Conservation (phyloP, 768 basidiomycete genomes). For the Podaxis rugospora region DNA sequence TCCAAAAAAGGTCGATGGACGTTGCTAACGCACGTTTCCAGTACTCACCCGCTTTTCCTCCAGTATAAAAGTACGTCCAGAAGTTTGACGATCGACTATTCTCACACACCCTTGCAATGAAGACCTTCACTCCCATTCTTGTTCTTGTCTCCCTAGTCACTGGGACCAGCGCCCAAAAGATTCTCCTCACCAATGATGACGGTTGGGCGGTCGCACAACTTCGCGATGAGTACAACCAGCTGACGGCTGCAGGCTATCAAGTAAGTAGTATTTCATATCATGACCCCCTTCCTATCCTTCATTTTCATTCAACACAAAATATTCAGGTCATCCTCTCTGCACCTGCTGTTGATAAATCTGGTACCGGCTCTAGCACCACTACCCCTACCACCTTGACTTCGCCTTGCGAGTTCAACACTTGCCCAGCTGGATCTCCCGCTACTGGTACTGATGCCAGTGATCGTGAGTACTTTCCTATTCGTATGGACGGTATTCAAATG, state of each 20-base stretch:
- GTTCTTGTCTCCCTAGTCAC: constrained; percentile 4
- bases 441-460: constrained; percentile 28
- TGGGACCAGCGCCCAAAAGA: constrained; percentile 11
- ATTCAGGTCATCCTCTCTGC: constrained; percentile 38
- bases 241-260: constrained; percentile 30
- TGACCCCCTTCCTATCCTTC: background rate
- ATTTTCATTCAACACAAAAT: background rate
- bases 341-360: constrained; percentile 38
- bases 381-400: constrained; percentile 24
- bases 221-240: constrained; percentile 32
- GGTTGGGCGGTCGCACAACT: constrained; percentile 41
- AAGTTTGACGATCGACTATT: background rate
- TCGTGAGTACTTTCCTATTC: background rate
- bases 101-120: background rate
- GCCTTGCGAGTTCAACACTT: constrained; percentile 40
- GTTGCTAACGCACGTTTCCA: no score
- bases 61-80: background rate
- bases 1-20: no score
- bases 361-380: constrained; percentile 31
- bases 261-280: constrained; percentile 18
- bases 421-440: constrained; percentile 34
- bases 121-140: background rate
- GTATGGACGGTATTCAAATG: background rate
- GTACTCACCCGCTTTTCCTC: no score
- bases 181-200: constrained; percentile 25